phyloP scores from a whole-genome alignment of 345 rosid species.

The Acer negundo region DNA sequence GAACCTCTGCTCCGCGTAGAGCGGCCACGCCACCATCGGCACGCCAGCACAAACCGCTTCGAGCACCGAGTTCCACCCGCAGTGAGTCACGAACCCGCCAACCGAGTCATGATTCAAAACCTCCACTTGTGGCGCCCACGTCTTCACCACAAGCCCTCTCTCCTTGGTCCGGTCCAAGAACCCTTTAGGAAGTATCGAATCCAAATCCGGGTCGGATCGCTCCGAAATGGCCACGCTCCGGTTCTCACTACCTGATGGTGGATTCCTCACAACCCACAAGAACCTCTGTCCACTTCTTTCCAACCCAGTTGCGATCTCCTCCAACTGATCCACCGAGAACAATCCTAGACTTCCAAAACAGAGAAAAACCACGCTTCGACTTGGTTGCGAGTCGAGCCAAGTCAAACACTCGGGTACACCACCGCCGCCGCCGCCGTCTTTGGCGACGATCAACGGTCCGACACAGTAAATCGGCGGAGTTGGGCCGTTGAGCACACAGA shows the following conservation, averaged over 20 bases:
- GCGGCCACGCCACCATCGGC: constrained; percentile 60
- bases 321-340: constrained; percentile 41
- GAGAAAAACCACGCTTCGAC: constrained; percentile 46
- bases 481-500: constrained; percentile 31
- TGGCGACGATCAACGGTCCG: constrained; percentile 50
- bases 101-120: constrained; percentile 21
- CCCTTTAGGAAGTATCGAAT: constrained; percentile 43
- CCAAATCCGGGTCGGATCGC: constrained; percentile 27
- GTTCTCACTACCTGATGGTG: constrained; percentile 34
- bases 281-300: constrained; percentile 51
- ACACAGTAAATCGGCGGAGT: constrained; percentile 50
- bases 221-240: constrained; percentile 8
- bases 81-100: constrained; percentile 37
- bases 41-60: constrained; percentile 29
- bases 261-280: constrained; percentile 58
- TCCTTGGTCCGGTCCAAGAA: constrained; percentile 39
- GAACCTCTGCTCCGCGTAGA: constrained; percentile 50
- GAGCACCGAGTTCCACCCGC: constrained; percentile 40
- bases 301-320: constrained; percentile 51
- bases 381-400: constrained; percentile 58
- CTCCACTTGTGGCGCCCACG: constrained; percentile 31
- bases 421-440: not conserved
- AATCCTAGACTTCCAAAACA: constrained; percentile 67
- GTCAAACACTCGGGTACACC: constrained; percentile 27
- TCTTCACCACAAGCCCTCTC: constrained; percentile 31